Percentiles rank a stretch among this genome's conserved stretches.
Evolutionary conservation across 2,329 filamentous ascomycete genomes (phyloP).

Genomic region (Sporothrix protearum): DNA sequence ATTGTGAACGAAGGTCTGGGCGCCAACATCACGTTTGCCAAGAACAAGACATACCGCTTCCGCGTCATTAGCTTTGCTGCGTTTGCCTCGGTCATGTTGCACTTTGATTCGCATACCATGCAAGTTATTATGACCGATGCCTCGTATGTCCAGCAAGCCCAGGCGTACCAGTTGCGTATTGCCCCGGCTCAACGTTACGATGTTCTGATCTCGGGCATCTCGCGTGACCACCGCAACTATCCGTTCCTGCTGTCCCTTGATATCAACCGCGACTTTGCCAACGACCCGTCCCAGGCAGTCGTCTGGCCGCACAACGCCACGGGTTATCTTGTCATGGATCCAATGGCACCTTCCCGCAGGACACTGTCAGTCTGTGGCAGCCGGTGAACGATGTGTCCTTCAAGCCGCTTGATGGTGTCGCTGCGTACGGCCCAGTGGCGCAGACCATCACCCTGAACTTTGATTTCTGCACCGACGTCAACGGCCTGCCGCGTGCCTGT

Average conservation of each 20-base stretch:
- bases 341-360: conserved; percentile 31
- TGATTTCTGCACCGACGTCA: conserved; percentile 56
- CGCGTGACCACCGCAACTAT: conserved; percentile 40
- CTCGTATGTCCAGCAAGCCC: conserved; percentile 39
- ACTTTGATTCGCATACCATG: conserved; percentile 45
- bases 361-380: conserved; percentile 39
- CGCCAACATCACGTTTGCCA: conserved; percentile 38
- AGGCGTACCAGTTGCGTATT: conserved; percentile 41
- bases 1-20: conserved; percentile 44
- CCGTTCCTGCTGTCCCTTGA: conserved; percentile 45
- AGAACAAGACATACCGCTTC: conserved; percentile 46
- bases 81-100: conserved; percentile 43
- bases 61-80: conserved; percentile 47
- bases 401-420: conserved; percentile 47
- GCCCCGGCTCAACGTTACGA: conserved; percentile 47
- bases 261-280: conserved; percentile 43
- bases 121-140: conserved; percentile 45
- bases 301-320: conserved; percentile 42
- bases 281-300: conserved; percentile 30
- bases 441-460: conserved; percentile 55
- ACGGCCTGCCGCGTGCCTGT: conserved; percentile 59
- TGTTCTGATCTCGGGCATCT: conserved; percentile 38
- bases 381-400: conserved; percentile 63
- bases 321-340: conserved; percentile 43
- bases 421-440: conserved; percentile 42